Evolutionary conservation across 2,329 filamentous ascomycete species (phyloP), one percentile per base, ranked within the genome.

Genomic region (Delphinella strobiligena): DNA sequence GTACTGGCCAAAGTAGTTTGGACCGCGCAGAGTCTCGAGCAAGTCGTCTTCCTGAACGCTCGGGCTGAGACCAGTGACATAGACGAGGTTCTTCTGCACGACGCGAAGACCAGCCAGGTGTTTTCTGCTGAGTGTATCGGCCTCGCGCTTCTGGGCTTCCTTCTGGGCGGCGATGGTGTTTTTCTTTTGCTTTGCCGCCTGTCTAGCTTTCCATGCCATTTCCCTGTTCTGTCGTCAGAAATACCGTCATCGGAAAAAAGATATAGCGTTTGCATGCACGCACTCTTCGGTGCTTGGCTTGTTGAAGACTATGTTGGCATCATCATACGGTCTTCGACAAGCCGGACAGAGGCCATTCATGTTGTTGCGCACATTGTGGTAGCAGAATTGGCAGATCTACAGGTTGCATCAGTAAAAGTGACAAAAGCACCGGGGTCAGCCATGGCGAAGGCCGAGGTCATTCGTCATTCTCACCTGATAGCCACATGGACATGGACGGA

Each of bases 361-460:
- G 54, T 95, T 95, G 53, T 83, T 93, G 66, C 93, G 93, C 61
- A 98, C 93, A 61, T 96, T 98, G 66, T 98, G 95, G 69, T 89
- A 98, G 67, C 91, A 98, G 65, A 98, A 98, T 69, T 98, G 93
- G 64, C 91, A 98, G 60, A 98, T 89, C 88, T 95, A 54, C 29
- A 31, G 32, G n/a, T n/a, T n/a, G n/a, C n/a, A n/a, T n/a, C n/a
- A n/a, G n/a, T n/a, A n/a, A 4, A 14, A 24, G 31, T 19, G 35
- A 31, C 27, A 36, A 17, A 15, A 36, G 17, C 24, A 32, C 33
- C 27, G 34, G 36, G 29, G 33, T 27, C 36, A 24, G 39, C 22
- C 31, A 19, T 35, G 29, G 33, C 14, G 30, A 33, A 24, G 14
- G 15, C n/a, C n/a, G n/a, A n/a, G n/a, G n/a, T 50, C 71, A 47